phyloP scores from a whole-genome alignment of 1,284 basidiomycete genomes.

The Schizophyllum commune region DNA sequence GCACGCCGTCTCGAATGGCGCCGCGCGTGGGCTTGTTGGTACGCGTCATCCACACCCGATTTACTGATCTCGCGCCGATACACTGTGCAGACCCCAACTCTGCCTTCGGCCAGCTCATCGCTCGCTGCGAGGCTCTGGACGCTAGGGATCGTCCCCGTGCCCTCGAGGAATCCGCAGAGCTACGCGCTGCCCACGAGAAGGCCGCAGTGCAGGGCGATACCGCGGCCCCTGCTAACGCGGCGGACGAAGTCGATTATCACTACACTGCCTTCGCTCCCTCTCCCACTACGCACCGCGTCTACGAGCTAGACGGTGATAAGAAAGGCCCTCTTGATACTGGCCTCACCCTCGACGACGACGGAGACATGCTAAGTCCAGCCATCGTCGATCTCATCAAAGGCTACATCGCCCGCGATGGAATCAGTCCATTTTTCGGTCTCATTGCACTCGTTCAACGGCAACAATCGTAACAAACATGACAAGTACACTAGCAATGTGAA shows the following conservation, averaged over 20 bases:
- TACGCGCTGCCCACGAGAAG: constrained; percentile 21
- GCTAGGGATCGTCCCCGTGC: constrained; percentile 21
- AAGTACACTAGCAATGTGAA: no score
- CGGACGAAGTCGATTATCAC: constrained; percentile 24
- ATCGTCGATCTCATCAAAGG: no score
- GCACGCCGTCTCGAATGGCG: constrained; percentile 23
- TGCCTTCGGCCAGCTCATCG: constrained; percentile 18
- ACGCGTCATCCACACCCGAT: background rate
- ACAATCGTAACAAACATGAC: no score
- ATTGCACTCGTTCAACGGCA: no score
- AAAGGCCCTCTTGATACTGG: constrained; percentile 27
- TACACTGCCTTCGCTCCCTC: constrained; percentile 27
- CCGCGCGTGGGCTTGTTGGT: constrained; percentile 20
- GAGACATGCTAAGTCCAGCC: constrained; percentile 18
- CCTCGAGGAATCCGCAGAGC: constrained; percentile 22
- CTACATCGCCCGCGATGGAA: no score
- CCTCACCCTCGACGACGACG: constrained; percentile 14
- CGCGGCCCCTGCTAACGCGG: constrained; percentile 16
- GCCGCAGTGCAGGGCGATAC: constrained; percentile 21
- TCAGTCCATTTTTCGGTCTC: no score
- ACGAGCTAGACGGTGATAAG: constrained; percentile 26
- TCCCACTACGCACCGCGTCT: constrained; percentile 20
- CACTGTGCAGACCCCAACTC: constrained; percentile 18
- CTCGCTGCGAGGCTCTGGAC: constrained; percentile 15
- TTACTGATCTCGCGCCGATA: background rate